phyloP scores from a whole-genome alignment of 129 eudicot species.

The Chrysanthemum seticuspe region DNA sequence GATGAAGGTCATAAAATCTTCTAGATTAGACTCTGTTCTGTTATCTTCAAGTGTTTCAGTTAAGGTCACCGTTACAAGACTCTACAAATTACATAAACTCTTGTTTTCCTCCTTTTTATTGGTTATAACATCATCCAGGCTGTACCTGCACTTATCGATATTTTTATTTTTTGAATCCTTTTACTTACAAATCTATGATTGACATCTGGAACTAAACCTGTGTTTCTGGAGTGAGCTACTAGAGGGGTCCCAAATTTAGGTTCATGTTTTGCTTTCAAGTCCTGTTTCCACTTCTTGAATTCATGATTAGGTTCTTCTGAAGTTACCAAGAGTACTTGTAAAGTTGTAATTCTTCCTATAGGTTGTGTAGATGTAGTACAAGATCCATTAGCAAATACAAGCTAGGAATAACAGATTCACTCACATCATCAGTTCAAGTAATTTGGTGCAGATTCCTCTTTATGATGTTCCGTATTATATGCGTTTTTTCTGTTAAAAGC shows the following conservation, averaged over 20 bases:
- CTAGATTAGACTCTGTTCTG: no score
- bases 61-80: no score
- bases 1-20: no score
- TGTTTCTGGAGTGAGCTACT: not conserved
- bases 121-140: not conserved
- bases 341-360: not conserved
- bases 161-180: not conserved
- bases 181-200: not conserved
- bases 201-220: not conserved
- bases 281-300: not conserved
- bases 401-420: not conserved
- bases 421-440: no score
- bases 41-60: no score
- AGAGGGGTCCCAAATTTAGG: not conserved
- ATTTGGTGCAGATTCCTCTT: not conserved
- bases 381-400: not conserved
- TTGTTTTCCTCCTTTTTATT: no score
- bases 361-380: not conserved
- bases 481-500: not conserved
- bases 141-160: slow-evolving; percentile 1
- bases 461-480: not conserved
- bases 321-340: not conserved
- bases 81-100: no score
- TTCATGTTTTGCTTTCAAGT: not conserved
- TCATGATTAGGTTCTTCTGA: not conserved